Base-by-base conservation (phyloP, 1,284 basidiomycete genomes). In the Rhodofomes roseus region DNA sequence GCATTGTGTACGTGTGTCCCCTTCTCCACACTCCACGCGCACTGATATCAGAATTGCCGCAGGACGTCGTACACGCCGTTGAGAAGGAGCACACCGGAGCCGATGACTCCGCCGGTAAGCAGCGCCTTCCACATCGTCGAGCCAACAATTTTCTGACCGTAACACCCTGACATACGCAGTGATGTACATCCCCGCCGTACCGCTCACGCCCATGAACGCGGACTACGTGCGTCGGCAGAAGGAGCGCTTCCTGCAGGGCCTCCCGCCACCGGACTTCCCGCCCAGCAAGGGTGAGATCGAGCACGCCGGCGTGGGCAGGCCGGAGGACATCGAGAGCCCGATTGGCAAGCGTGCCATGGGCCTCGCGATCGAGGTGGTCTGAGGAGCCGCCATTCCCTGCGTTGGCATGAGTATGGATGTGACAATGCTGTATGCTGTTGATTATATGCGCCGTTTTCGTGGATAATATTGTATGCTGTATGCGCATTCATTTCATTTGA, bases 131-230 rank as follows among this genome's bases (percentile, higher is more conserved):
- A 37, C 29, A 51, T 54, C 48, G 52, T 60, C 51, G 48, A n/a
- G 46, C 41, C 48, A 51, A 23, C 56, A 20, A 18, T 31, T 11
- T 41, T 18, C 50, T 57, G 20, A 44, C 22, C 31, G 11, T 41
- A 22, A 18, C 53, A 8, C 5, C 4, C 31, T 8, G 9, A 22
- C 27, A 16, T 59, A 4, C 25, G 5, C 59, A 84, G 86, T 88
- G 27, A 86, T 94, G 81, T 95, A 95, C 71, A 94, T 95, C 64
- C 87, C 88, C 3, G 84, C 92, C 0, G 86, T 92, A 3, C 92
- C 92, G 0, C 77, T 86, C 37, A 93, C 91, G 0, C 81, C 82
- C 0, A 73, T 76, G 63, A 88, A 88, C 70, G 77, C 78, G 39
- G 76, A 73, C 14, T 94, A 94, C 65, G 68, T 94, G 46, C 70